Evolutionary conservation across 108 stramenopile genomes (phyloP).

Genomic region (Bacterosira constricta): DNA sequence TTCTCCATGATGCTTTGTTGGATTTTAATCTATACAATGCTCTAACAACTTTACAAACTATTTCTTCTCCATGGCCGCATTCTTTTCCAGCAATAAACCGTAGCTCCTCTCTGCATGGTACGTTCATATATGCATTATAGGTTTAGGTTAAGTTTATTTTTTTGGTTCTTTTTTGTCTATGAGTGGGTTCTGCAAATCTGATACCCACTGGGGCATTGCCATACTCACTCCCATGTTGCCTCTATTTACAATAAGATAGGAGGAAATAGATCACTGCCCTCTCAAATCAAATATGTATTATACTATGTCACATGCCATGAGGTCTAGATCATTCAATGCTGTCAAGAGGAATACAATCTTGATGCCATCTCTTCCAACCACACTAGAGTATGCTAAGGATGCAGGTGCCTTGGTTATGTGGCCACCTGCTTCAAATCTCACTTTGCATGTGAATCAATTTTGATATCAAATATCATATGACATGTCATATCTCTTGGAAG

Average conservation of each 20-base stretch:
- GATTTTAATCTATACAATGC: too few species aligned
- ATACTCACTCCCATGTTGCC: too few species aligned
- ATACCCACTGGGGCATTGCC: too few species aligned
- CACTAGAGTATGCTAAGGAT: slow-evolving; percentile 12
- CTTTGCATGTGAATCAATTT: slow-evolving; percentile 54
- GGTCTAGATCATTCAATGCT: slow-evolving; percentile 51
- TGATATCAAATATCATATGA: slow-evolving; percentile 57
- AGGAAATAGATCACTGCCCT: too few species aligned
- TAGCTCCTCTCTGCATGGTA: slow-evolving; percentile 30
- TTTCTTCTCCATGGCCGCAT: too few species aligned
- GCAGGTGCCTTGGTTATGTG: slow-evolving; percentile 38
- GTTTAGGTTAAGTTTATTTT: too few species aligned
- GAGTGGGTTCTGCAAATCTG: too few species aligned
- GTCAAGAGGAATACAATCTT: slow-evolving; percentile 49
- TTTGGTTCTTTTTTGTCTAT: too few species aligned
- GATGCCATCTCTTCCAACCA: slow-evolving; percentile 43
- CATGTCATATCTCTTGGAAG: slow-evolving; percentile 17
- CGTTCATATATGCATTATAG: slow-evolving; percentile 60
- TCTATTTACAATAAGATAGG: too few species aligned
- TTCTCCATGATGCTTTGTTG: too few species aligned
- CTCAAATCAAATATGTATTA: too few species aligned
- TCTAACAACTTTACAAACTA: too few species aligned
- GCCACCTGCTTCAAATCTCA: slow-evolving; percentile 37
- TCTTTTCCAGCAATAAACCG: slow-evolving; percentile 38
- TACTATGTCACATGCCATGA: slow-evolving; percentile 43